phyloP scores from a whole-genome alignment of 192 early-diverging fungal species.

The Thamnidium elegans region DNA sequence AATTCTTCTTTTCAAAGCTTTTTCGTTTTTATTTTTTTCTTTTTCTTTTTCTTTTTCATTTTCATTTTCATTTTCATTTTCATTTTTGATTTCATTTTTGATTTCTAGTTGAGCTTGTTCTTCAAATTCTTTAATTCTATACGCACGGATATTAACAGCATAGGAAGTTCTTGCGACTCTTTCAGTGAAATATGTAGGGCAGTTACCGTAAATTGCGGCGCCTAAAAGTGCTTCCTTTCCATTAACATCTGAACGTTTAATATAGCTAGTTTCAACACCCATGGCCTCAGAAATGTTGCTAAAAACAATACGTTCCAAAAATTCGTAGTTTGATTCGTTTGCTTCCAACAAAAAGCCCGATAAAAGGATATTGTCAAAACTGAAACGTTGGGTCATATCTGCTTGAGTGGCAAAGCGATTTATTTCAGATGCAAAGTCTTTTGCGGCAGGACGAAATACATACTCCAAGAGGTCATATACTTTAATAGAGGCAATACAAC shows the following conservation, averaged over 20 bases:
- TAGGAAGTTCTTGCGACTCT: slow-evolving; percentile 6
- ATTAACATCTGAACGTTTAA: background rate
- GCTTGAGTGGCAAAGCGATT: background rate
- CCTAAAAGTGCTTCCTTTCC: slow-evolving; percentile 1
- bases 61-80: background rate
- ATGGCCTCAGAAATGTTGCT: background rate
- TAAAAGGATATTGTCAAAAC: slow-evolving; percentile 1
- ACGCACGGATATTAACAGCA: background rate
- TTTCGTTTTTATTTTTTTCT: background rate
- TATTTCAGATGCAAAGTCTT: background rate
- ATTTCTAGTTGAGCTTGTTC: background rate
- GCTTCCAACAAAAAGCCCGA: background rate
- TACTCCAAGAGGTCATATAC: slow-evolving; percentile 5
- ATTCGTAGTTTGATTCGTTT: background rate
- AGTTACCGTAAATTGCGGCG: background rate
- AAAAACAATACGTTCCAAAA: background rate
- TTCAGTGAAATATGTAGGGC: background rate
- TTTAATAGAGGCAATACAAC: background rate
- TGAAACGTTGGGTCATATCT: background rate
- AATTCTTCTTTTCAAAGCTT: background rate
- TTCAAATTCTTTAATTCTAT: background rate
- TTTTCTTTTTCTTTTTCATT: background rate
- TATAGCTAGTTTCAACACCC: background rate
- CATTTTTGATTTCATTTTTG: background rate
- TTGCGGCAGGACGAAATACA: background rate